These are phyloP conservation scores for Omphalotus olearius DNA, from an alignment of 1,284 basidiomycete species.

Conservation along the genomic window DNA sequence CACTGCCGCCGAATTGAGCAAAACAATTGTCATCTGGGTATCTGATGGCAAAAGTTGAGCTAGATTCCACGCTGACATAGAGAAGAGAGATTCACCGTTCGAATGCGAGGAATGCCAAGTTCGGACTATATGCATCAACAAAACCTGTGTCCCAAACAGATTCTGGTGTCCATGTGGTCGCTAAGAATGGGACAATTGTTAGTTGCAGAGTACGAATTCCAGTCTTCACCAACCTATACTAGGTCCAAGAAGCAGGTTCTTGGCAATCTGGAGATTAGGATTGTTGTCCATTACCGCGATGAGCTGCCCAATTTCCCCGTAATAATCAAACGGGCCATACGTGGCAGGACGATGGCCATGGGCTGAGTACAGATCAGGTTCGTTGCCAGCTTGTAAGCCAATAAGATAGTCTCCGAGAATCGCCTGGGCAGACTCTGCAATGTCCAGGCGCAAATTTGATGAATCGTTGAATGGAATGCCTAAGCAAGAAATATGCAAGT, in stretches of 20 bases:
- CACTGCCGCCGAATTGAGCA: constrained; percentile 39
- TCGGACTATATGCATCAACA: constrained; percentile 31
- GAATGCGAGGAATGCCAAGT: constrained; percentile 38
- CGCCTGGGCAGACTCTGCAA: constrained; percentile 39
- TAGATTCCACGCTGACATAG: neutral
- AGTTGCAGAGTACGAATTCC: no score
- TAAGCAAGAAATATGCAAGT: constrained; percentile 36
- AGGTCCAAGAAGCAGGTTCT: constrained; percentile 39
- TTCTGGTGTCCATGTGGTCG: constrained; percentile 34
- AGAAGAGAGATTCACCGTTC: constrained; percentile 38
- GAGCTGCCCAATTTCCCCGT: constrained; percentile 29
- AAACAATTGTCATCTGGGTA: constrained; percentile 67
- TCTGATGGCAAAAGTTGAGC: constrained; percentile 18
- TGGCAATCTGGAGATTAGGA: constrained; percentile 32
- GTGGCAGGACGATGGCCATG: constrained; percentile 23
- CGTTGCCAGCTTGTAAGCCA: constrained; percentile 45
- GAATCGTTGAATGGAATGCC: constrained; percentile 49
- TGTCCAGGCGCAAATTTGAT: constrained; percentile 36
- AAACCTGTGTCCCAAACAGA: constrained; percentile 35
- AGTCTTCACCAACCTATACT: constrained; percentile 27
- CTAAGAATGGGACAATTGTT: constrained; percentile 14
- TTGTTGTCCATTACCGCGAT: constrained; percentile 37
- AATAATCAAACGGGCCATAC: constrained; percentile 36
- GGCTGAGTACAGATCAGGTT: constrained; percentile 37
- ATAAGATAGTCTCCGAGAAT: constrained; percentile 39